Conservation (phyloP, 2,329 filamentous ascomycete species). For the Metarhizium robertsii region DNA sequence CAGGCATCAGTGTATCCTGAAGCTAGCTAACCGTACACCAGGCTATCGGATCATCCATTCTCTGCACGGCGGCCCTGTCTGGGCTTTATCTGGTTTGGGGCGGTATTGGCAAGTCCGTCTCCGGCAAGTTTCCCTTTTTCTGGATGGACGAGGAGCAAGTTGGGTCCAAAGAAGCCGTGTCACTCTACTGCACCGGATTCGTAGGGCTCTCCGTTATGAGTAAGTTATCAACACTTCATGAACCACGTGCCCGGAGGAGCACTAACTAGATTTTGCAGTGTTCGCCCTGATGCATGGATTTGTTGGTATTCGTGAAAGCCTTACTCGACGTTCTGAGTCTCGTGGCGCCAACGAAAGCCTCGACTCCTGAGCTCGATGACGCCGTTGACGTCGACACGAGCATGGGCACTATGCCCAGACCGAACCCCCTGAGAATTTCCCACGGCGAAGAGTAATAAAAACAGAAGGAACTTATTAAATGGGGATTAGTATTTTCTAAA, state of each 20-base stretch:
- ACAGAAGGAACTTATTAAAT: not conserved
- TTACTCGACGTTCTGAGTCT: conserved; percentile 17
- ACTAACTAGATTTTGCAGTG: conserved; percentile 23
- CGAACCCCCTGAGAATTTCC: not conserved
- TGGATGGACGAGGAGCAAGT: conserved; percentile 38
- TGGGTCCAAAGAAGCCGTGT: conserved; percentile 33
- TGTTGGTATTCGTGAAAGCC: conserved; percentile 36
- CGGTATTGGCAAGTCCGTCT: conserved; percentile 34
- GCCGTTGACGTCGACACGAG: not conserved
- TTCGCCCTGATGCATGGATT: conserved; percentile 41
- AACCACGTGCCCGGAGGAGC: not conserved
- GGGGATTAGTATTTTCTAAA: not conserved
- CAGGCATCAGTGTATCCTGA: not conserved
- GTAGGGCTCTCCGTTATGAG: conserved; percentile 32
- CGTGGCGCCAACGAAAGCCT: conserved; percentile 9
- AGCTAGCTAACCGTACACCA: conserved; percentile 16
- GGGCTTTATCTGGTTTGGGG: conserved; percentile 41
- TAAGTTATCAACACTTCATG: conserved; percentile 21
- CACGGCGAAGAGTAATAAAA: not conserved
- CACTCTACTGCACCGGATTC: conserved; percentile 35
- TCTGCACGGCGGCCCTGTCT: conserved; percentile 30
- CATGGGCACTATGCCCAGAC: not conserved
- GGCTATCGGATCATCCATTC: conserved; percentile 34
- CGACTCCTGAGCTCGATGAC: conserved; percentile 1
- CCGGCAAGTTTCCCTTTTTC: conserved; percentile 38